Percentiles rank a stretch among this genome's conserved stretches.
phyloP scores from a whole-genome alignment of 768 basidiomycete species.

The Antrodiella citrinella region DNA sequence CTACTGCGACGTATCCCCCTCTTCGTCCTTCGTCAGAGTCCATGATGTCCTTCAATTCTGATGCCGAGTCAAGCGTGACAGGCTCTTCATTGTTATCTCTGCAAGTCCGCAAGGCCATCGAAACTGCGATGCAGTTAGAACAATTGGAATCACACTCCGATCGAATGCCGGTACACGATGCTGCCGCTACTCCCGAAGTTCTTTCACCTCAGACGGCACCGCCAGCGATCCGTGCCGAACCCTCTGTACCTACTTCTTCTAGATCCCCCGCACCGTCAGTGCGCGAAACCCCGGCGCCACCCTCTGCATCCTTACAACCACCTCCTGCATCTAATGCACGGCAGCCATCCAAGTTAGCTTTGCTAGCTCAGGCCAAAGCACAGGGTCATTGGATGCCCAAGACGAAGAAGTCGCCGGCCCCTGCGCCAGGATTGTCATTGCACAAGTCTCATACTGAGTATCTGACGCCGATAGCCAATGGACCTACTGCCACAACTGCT shows the following conservation, averaged over 20 bases:
- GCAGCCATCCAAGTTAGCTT: conserved; percentile 61
- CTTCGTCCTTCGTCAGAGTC: conserved; percentile 65
- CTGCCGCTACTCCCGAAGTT: not conserved
- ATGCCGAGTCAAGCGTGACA: conserved; percentile 13
- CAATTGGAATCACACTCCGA: conserved; percentile 32
- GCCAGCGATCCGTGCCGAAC: not conserved
- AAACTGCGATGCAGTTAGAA: conserved; percentile 59
- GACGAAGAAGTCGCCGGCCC: conserved; percentile 13
- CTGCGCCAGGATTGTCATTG: conserved; percentile 23
- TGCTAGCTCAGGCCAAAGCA: conserved; percentile 59
- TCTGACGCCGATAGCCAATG: conserved; percentile 74
- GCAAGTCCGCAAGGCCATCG: conserved; percentile 57
- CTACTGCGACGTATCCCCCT: conserved; percentile 64
- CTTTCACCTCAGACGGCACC: not conserved
- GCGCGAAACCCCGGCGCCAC: not conserved
- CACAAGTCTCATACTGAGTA: conserved; percentile 57
- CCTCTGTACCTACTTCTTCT: conserved; percentile 2
- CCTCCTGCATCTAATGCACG: conserved; percentile 1
- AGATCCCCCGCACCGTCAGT: not conserved
- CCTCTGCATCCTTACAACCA: not conserved
- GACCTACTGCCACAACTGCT: conserved; percentile 73
- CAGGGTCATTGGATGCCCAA: conserved; percentile 21
- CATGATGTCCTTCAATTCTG: conserved; percentile 17
- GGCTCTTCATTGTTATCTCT: conserved; percentile 46
- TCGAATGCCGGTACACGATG: not conserved